Evolutionary conservation across 371 early-diverging fungal species (phyloP), one percentile per base, ranked within the genome.

Genomic region (Apophysomyces sp.): DNA sequence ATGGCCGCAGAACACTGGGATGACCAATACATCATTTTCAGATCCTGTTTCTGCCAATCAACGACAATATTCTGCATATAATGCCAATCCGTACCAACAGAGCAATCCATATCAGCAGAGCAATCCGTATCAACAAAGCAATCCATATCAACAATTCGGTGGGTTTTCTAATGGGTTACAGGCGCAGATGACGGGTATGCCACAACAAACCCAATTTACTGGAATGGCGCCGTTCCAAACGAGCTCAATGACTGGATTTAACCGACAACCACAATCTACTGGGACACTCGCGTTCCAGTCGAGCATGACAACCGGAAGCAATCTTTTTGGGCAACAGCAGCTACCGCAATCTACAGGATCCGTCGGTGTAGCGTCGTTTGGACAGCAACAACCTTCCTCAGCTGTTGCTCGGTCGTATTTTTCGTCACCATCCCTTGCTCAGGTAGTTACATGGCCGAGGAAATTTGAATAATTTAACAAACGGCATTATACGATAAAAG

Each of bases 51-150:
- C 81, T 74, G 61, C 79, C 76, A 52, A 89, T n/a, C 62, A 34
- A 44, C 21, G 21, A 30, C 57, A 31, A 13, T 18, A 11, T 55
- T 52, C 64, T 30, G 18, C 21, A 29, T 58, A 53, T 34, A 44
- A 21, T 86, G 24, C 61, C 82, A 54, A 73, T 24, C 76, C 72
- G 28, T 71, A 66, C 13, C 66, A 63, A 11, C 64, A 66, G 49
- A 67, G 39, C 34, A 74, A 74, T n/a, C 78, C 75, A 26, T 73
- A 72, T 37, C 74, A 74, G 52, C 77, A 76, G 55, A n/a, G n/a
- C n/a, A n/a, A n/a, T n/a, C n/a, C 62, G 61, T 65, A 63, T 18
- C 65, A 57, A 51, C 52, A 37, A 56, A 64, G 32, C 39, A 63
- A 68, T 51, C 69, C 57, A 21, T 64, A 66, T 28, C 66, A 66